Conservation (phyloP, 2,329 filamentous ascomycete genomes). For the Fusarium sp. region DNA sequence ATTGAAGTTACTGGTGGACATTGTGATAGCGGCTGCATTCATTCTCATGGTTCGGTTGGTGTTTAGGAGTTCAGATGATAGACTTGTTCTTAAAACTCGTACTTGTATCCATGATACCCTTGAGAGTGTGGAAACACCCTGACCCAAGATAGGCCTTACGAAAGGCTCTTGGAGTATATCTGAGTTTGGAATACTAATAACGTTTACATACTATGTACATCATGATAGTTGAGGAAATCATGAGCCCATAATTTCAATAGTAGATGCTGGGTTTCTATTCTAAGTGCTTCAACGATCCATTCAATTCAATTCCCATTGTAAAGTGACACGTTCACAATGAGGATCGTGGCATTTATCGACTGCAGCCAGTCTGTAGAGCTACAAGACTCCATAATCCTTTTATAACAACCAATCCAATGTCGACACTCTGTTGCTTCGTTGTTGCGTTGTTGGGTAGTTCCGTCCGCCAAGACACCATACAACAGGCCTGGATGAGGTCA, state of each 20-base stretch:
- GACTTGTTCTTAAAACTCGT: conserved; percentile 27
- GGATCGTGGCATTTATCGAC: not conserved
- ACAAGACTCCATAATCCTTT: not conserved
- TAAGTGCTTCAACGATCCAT: not conserved
- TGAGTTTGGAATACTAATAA: not conserved
- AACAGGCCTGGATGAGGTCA: conserved; percentile 42
- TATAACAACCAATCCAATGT: not conserved
- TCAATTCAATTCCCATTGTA: not conserved
- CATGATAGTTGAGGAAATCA: not conserved
- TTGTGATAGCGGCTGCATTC: conserved; percentile 15
- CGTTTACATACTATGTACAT: not conserved
- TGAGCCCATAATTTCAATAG: not conserved
- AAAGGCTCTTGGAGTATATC: not conserved
- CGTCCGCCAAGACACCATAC: conserved; percentile 32
- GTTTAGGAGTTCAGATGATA: conserved; percentile 38
- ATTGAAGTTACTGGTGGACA: not conserved
- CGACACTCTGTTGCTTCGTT: conserved; percentile 1
- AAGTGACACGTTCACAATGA: conserved; percentile 3
- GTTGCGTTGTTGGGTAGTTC: conserved; percentile 23
- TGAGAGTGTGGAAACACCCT: conserved; percentile 14
- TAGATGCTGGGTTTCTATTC: not conserved
- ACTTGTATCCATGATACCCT: conserved; percentile 35
- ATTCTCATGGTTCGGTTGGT: conserved; percentile 40
- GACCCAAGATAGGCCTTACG: conserved; percentile 22
- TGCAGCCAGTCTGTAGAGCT: conserved; percentile 10